Conservation (phyloP, 495 filamentous ascomycete species). For the Glonium stellatum region DNA sequence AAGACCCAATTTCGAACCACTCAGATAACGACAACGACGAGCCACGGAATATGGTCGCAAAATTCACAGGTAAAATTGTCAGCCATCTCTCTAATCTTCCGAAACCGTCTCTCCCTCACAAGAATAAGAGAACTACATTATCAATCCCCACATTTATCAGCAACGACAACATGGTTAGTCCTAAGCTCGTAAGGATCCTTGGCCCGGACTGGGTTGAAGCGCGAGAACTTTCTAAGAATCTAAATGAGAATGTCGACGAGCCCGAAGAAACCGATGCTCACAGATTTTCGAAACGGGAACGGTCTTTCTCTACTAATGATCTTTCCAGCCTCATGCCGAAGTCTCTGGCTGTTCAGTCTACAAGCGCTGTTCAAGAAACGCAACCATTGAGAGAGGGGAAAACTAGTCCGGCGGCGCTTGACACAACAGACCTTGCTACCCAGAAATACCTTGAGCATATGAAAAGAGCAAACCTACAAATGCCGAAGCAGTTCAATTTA, state of each 20-base stretch:
- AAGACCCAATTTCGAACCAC: background rate
- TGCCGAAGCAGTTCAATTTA: too few relatives aligned
- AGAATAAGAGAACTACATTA: background rate
- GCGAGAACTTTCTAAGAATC: background rate
- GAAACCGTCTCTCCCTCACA: background rate
- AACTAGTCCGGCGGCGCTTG: too few relatives aligned
- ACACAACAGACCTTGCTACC: too few relatives aligned
- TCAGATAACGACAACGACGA: background rate
- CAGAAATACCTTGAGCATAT: too few relatives aligned
- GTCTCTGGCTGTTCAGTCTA: too few relatives aligned
- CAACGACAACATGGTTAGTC: background rate
- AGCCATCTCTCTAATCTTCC: background rate
- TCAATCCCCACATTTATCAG: background rate
- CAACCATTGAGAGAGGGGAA: too few relatives aligned
- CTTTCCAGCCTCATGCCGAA: too few relatives aligned
- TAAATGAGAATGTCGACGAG: background rate
- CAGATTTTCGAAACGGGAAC: too few relatives aligned
- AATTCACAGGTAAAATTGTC: background rate
- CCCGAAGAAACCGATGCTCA: too few relatives aligned
- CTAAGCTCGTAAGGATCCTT: background rate
- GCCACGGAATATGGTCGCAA: background rate
- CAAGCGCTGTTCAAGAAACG: too few relatives aligned
- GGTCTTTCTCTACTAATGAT: too few relatives aligned
- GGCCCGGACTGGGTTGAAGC: background rate
- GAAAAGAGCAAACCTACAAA: too few relatives aligned